These are phyloP conservation scores for Cutaneotrichosporon cutaneum DNA, from an alignment of 1,284 basidiomycete genomes.

Conservation along the genomic window DNA sequence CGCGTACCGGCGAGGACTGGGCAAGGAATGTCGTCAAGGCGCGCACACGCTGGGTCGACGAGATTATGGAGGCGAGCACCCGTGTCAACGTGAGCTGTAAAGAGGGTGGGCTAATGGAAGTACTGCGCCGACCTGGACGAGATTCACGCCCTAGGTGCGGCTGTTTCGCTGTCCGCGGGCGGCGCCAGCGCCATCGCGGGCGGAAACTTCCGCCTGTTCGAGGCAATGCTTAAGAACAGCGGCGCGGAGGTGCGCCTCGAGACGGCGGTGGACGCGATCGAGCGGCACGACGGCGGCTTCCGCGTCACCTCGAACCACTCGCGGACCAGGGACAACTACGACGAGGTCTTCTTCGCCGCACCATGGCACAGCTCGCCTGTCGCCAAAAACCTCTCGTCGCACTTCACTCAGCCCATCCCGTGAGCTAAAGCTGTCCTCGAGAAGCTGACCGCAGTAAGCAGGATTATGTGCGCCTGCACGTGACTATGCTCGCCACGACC, in stretches of 20 bases:
- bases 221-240: slow-evolving; percentile 70
- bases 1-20: slow-evolving; percentile 63
- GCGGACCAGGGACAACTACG: slow-evolving; percentile 31
- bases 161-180: slow-evolving; percentile 69
- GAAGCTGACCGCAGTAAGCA: slow-evolving; percentile 50
- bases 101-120: slow-evolving; percentile 33
- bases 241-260: slow-evolving; percentile 67
- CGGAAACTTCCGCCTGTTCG: slow-evolving; percentile 85
- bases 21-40: slow-evolving; percentile 61
- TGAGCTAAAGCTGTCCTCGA: not conserved
- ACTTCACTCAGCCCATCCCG: slow-evolving; percentile 25
- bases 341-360: slow-evolving; percentile 50
- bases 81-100: slow-evolving; percentile 76
- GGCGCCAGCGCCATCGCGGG: slow-evolving; percentile 69
- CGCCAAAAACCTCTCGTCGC: slow-evolving; percentile 16
- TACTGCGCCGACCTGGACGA: slow-evolving; percentile 63
- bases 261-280: slow-evolving; percentile 58
- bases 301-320: slow-evolving; percentile 8
- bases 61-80: slow-evolving; percentile 79
- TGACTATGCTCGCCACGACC: slow-evolving; percentile 82
- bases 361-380: slow-evolving; percentile 41
- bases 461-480: slow-evolving; percentile 79
- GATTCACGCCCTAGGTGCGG: slow-evolving; percentile 78
- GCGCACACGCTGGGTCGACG: slow-evolving; percentile 63
- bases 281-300: slow-evolving; percentile 10